These are phyloP conservation scores for Yamadazyma sp. DNA, from an alignment of 1,139 yeast species.

Conservation along the genomic window DNA sequence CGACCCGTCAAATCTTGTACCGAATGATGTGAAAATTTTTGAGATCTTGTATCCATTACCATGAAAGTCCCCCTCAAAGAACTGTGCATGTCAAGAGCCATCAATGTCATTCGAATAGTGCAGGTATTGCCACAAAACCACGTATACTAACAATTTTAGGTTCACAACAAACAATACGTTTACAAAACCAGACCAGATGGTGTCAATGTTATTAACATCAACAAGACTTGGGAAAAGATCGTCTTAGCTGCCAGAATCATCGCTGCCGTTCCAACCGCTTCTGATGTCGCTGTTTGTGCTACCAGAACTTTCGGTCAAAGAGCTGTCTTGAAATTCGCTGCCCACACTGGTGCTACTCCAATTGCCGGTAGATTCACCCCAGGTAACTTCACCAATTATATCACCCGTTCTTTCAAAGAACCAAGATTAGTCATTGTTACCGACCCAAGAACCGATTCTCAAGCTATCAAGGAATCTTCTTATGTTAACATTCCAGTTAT, in stretches of 20 bases:
- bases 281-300: slow-evolving; percentile 98
- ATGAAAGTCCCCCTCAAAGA: neutral
- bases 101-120: neutral
- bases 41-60: neutral
- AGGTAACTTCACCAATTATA: slow-evolving; percentile 99
- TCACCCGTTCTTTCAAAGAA: slow-evolving; percentile 99
- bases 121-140: neutral
- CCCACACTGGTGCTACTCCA: slow-evolving; percentile 99
- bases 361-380: slow-evolving; percentile 99
- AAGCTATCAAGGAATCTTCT: slow-evolving; percentile 99
- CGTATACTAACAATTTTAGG: slow-evolving; percentile 39
- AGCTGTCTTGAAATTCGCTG: slow-evolving; percentile 99
- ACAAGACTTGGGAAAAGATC: slow-evolving; percentile 99
- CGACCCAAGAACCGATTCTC: slow-evolving; percentile 99
- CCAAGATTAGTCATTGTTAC: slow-evolving; percentile 99
- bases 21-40: neutral
- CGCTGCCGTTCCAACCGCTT: slow-evolving; percentile 98
- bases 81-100: no score
- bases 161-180: slow-evolving; percentile 99
- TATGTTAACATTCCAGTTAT: slow-evolving; percentile 99
- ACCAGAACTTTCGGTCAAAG: slow-evolving; percentile 99
- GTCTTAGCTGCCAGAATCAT: slow-evolving; percentile 99
- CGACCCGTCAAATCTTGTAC: neutral
- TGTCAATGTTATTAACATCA: slow-evolving; percentile 96
- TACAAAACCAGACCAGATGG: slow-evolving; percentile 99